These are phyloP conservation scores for Sequoiadendron giganteum DNA, from an alignment of 75 land plant genomes.

Conservation along the genomic window DNA sequence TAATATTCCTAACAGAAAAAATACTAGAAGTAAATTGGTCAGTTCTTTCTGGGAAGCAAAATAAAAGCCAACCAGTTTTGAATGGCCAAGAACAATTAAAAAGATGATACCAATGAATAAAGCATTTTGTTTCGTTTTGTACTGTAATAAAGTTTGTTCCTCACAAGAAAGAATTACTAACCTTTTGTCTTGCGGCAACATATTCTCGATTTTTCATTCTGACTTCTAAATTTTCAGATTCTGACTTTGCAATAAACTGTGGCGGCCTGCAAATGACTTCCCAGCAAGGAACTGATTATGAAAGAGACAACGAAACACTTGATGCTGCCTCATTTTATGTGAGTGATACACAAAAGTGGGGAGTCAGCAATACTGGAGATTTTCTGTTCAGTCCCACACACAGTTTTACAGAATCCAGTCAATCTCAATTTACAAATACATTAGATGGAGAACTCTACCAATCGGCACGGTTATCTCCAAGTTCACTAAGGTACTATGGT, in stretches of 20 bases:
- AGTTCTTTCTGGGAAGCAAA: not conserved
- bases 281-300: slow-evolving; percentile 16
- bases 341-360: no score
- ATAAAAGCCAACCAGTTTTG: not conserved
- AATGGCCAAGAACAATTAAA: not conserved
- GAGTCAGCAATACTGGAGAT: no score
- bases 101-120: not conserved
- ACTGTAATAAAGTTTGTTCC: not conserved
- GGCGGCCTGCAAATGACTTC: slow-evolving; percentile 17
- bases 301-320: slow-evolving; percentile 22
- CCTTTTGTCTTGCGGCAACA: not conserved
- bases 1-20: not conserved
- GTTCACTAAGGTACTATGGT: slow-evolving; percentile 19
- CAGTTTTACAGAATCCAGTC: no score
- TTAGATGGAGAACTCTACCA: no score
- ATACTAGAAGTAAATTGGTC: not conserved
- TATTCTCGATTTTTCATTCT: not conserved
- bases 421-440: no score
- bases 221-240: slow-evolving; percentile 20
- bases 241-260: slow-evolving; percentile 20
- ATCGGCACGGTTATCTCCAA: no score
- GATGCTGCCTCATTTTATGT: slow-evolving; percentile 19
- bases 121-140: not conserved
- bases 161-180: not conserved
- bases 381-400: no score